These are phyloP conservation scores for Botrytis tulipae DNA, from an alignment of 2,329 filamentous ascomycete species.

Conservation along the genomic window DNA sequence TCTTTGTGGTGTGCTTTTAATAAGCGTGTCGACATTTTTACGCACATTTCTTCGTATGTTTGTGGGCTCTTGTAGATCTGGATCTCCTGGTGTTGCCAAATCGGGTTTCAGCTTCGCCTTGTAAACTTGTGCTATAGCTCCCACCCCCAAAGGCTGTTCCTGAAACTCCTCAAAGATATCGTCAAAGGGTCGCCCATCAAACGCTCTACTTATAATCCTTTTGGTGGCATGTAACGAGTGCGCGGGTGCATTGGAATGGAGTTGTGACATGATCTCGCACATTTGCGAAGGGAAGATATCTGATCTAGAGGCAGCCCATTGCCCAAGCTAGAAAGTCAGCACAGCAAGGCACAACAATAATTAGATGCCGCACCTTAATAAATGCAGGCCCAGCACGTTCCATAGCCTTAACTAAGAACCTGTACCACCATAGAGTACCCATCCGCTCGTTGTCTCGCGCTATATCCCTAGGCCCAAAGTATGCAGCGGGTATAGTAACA, in stretches of 20 bases:
- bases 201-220: conserved; percentile 75
- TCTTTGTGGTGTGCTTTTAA: conserved; percentile 81
- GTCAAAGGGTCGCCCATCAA: conserved; percentile 74
- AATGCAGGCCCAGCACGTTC: conserved; percentile 92
- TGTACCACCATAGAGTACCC: conserved; percentile 94
- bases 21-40: conserved; percentile 78
- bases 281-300: conserved; percentile 95
- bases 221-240: conserved; percentile 82
- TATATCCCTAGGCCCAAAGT: conserved; percentile 66
- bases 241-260: conserved; percentile 92
- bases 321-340: conserved; percentile 64
- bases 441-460: conserved; percentile 70
- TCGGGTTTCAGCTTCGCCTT: conserved; percentile 86
- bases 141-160: conserved; percentile 83
- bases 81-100: conserved; percentile 62
- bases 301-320: conserved; percentile 95
- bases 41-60: conserved; percentile 68
- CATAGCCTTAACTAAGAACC: conserved; percentile 83
- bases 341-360: not conserved
- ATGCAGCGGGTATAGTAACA: conserved; percentile 73
- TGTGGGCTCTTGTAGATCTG: conserved; percentile 52
- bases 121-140: conserved; percentile 97
- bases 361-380: conserved; percentile 70
- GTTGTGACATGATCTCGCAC: conserved; percentile 88
- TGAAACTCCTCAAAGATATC: conserved; percentile 97